phyloP scores from a whole-genome alignment of 352 stramenopile species.

The Phytophthora rubi region DNA sequence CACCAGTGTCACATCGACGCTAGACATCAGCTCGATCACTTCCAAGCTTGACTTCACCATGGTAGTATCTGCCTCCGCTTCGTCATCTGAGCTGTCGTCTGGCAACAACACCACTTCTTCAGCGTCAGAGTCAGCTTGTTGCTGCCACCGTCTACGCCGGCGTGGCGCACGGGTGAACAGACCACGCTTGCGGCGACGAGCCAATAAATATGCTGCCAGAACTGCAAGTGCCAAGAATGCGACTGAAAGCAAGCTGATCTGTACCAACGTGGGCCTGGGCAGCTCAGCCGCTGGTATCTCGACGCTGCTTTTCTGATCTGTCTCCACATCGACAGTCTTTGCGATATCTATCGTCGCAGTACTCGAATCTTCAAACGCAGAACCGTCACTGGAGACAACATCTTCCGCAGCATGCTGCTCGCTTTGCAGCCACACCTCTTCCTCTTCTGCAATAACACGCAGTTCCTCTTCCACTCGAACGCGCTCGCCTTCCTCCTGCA shows the following conservation, averaged over 20 bases:
- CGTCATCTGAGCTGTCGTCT: constrained; percentile 34
- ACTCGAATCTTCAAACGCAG: not conserved
- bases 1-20: constrained; percentile 5
- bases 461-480: constrained; percentile 40
- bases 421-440: constrained; percentile 30
- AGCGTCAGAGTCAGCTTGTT: constrained; percentile 34
- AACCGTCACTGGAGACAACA: not conserved
- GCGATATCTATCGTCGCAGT: constrained; percentile 3
- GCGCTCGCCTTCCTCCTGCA: constrained; percentile 32
- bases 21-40: constrained; percentile 10
- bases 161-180: constrained; percentile 7
- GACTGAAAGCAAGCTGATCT: constrained; percentile 28
- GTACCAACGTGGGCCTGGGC: constrained; percentile 6
- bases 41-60: constrained; percentile 23
- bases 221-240: constrained; percentile 35
- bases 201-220: constrained; percentile 37
- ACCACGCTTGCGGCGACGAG: constrained; percentile 28
- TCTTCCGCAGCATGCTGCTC: constrained; percentile 4
- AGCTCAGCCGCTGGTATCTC: constrained; percentile 1
- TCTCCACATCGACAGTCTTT: not conserved
- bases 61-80: constrained; percentile 4
- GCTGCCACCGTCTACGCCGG: constrained; percentile 44
- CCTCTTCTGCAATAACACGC: constrained; percentile 35
- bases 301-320: not conserved
- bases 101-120: constrained; percentile 57